Percentiles rank a stretch among this genome's conserved stretches.
phyloP scores from a whole-genome alignment of 768 basidiomycete genomes.

The Flagelloscypha sp. region DNA sequence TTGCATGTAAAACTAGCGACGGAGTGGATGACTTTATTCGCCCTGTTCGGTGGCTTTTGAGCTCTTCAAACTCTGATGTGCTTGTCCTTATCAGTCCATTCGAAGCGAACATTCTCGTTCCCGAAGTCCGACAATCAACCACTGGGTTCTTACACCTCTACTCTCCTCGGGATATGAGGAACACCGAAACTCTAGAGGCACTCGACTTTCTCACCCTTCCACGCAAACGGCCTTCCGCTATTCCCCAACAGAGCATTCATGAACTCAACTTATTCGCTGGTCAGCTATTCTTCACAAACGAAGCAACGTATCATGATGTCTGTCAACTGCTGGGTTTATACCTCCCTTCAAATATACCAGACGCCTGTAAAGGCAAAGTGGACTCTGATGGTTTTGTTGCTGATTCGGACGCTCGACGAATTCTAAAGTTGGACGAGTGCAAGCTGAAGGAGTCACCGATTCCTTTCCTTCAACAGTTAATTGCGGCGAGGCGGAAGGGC shows the following conservation, averaged over 20 bases:
- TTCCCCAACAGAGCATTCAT: neutral
- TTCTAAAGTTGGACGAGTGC: too few species aligned
- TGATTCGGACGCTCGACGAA: too few species aligned
- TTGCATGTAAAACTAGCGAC: neutral
- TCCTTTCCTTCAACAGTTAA: too few species aligned
- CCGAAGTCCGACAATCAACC: slow-evolving; percentile 14
- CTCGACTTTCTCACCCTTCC: slow-evolving; percentile 17
- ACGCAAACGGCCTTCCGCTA: slow-evolving; percentile 4
- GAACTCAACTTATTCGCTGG: slow-evolving; percentile 23
- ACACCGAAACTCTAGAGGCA: slow-evolving; percentile 13
- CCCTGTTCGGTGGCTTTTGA: slow-evolving; percentile 21
- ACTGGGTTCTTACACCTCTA: slow-evolving; percentile 20
- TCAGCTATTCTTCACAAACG: slow-evolving; percentile 22
- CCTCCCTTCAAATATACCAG: too few species aligned
- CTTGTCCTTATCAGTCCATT: slow-evolving; percentile 23
- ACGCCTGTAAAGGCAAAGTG: too few species aligned
- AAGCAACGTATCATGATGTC: slow-evolving; percentile 17
- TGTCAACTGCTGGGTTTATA: slow-evolving; percentile 30
- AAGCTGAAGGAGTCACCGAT: too few species aligned
- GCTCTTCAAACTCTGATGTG: slow-evolving; percentile 1
- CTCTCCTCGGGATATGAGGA: slow-evolving; percentile 12
- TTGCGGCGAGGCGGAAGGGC: too few species aligned
- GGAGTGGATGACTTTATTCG: slow-evolving; percentile 16
- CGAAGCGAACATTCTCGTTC: slow-evolving; percentile 21
- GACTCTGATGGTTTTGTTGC: too few species aligned